Evolutionary conservation across 108 stramenopile species (phyloP).

Genomic region (Skeletonema menzelii): DNA sequence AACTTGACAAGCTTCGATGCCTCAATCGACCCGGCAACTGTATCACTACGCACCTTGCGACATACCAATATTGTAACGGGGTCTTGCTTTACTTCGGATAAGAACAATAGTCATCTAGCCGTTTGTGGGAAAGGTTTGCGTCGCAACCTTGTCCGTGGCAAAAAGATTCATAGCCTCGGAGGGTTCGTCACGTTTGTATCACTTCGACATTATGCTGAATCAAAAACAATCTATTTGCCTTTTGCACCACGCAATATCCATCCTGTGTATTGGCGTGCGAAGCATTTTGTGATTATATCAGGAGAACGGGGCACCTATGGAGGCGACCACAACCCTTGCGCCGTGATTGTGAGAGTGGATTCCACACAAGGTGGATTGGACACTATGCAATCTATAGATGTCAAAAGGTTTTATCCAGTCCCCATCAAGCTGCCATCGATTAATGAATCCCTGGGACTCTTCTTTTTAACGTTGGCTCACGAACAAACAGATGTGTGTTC

Average conservation of each 20-base stretch:
- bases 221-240: conserved; percentile 70
- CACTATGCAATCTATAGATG: conserved; percentile 1
- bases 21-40: conserved; percentile 28
- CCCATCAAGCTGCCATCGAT: conserved; percentile 22
- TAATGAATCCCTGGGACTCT: conserved; percentile 23
- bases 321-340: conserved; percentile 30
- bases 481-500: not conserved
- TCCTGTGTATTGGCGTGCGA: conserved; percentile 58
- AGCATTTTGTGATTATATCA: conserved; percentile 58
- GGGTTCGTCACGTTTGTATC: conserved; percentile 81
- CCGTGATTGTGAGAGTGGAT: conserved; percentile 34
- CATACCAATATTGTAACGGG: conserved; percentile 34
- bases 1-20: conserved; percentile 34
- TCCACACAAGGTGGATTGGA: conserved; percentile 12
- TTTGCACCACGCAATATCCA: conserved; percentile 62
- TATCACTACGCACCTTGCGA: conserved; percentile 26
- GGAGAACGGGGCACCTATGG: conserved; percentile 40
- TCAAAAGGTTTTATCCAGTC: conserved; percentile 26
- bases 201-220: conserved; percentile 57
- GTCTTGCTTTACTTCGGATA: conserved; percentile 34
- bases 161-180: conserved; percentile 30
- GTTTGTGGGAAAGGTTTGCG: conserved; percentile 42
- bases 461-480: conserved; percentile 10
- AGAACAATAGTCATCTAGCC: conserved; percentile 31
- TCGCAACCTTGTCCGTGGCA: not conserved